Evolutionary conservation across 1,284 basidiomycete species (phyloP).

Genomic region (Inonotus obliquus): DNA sequence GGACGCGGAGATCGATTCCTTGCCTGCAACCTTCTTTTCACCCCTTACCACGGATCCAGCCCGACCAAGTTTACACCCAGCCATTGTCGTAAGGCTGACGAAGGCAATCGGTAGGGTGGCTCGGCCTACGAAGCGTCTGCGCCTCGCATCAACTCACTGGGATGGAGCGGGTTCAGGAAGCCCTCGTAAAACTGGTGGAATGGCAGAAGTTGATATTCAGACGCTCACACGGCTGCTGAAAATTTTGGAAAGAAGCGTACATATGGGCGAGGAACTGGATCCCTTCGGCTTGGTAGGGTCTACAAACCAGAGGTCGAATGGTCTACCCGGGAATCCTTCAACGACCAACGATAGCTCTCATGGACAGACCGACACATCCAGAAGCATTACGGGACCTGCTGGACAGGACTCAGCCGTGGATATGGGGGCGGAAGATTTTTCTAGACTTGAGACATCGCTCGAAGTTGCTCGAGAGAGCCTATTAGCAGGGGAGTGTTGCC

Average conservation of each 20-base stretch:
- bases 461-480: conserved; percentile 65
- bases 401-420: conserved; percentile 21
- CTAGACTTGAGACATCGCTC: conserved; percentile 43
- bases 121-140: conserved; percentile 57
- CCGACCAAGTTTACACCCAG: conserved; percentile 54
- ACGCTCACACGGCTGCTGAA: conserved; percentile 64
- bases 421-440: conserved; percentile 47
- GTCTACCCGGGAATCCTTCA: not conserved
- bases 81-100: conserved; percentile 63
- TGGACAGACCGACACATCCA: not conserved
- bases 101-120: conserved; percentile 61
- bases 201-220: conserved; percentile 61
- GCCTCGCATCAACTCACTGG: conserved; percentile 37
- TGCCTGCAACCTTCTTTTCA: conserved; percentile 67
- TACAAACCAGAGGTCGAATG: conserved; percentile 25
- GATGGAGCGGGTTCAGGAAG: conserved; percentile 34
- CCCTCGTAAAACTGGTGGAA: conserved; percentile 46
- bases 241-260: conserved; percentile 72
- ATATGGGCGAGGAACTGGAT: conserved; percentile 65
- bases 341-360: not conserved
- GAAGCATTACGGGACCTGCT: conserved; percentile 9
- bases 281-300: conserved; percentile 49
- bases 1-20: conserved; percentile 49
- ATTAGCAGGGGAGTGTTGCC: conserved; percentile 76
- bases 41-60: conserved; percentile 50